Evolutionary conservation across 164 flowering plant species (phyloP).

Genomic region (Chimonanthus praecox): DNA sequence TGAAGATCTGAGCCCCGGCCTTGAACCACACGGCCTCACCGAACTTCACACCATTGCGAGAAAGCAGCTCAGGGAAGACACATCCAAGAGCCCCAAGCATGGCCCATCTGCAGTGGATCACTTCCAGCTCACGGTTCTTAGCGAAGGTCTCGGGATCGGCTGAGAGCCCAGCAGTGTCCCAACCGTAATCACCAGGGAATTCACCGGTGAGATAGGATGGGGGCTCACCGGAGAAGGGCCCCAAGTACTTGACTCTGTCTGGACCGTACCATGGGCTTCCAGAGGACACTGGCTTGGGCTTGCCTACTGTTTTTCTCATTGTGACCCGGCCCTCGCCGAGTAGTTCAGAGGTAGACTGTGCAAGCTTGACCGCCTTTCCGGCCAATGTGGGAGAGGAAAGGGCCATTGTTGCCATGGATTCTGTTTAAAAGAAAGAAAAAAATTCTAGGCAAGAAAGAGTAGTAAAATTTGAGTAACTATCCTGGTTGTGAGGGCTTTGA

Average conservation of each 20-base stretch:
- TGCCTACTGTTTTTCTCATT: constrained; percentile 26
- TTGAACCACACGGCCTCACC: constrained; percentile 53
- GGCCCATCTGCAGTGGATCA: constrained; percentile 31
- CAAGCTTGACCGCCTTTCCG: constrained; percentile 42
- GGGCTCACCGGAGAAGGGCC: constrained; percentile 32
- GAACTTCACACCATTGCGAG: constrained; percentile 44
- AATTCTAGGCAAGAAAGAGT: not conserved
- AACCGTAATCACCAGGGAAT: constrained; percentile 49
- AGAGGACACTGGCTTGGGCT: constrained; percentile 13
- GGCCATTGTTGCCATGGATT: constrained; percentile 50
- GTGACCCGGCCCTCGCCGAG: constrained; percentile 30
- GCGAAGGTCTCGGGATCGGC: constrained; percentile 49
- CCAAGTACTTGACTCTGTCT: constrained; percentile 29
- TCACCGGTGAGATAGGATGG: constrained; percentile 37
- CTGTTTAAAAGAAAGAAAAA: too few relatives aligned
- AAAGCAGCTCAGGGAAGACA: constrained; percentile 36
- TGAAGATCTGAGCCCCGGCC: constrained; percentile 48
- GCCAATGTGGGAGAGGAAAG: constrained; percentile 50
- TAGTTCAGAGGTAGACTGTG: constrained; percentile 21
- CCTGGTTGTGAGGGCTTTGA: not conserved
- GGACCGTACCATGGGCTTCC: constrained; percentile 31
- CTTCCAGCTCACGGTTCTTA: constrained; percentile 36
- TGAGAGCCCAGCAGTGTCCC: constrained; percentile 51
- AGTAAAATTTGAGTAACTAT: not conserved
- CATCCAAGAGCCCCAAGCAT: constrained; percentile 40